These are phyloP conservation scores for Alternaria burnsii DNA, from an alignment of 2,329 filamentous ascomycete genomes.

Conservation along the genomic window DNA sequence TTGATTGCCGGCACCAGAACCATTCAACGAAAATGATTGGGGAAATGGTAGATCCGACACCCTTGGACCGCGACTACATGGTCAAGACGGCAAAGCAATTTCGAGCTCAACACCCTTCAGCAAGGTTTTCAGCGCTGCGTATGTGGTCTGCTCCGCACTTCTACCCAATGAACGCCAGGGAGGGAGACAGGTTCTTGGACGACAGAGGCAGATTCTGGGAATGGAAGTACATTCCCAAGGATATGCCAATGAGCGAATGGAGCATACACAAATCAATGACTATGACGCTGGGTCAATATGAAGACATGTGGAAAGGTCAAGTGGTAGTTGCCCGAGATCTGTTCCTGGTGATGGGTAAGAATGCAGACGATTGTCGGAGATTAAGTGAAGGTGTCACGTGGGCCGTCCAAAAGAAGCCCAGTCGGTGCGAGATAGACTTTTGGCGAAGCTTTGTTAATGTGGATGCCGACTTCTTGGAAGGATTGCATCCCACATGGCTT, in stretches of 20 bases:
- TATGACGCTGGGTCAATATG: conserved; percentile 41
- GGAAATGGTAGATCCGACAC: conserved; percentile 45
- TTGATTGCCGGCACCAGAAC: conserved; percentile 48
- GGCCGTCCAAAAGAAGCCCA: conserved; percentile 56
- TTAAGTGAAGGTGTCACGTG: conserved; percentile 54
- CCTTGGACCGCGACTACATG: conserved; percentile 44
- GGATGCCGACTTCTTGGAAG: conserved; percentile 55
- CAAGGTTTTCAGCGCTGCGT: conserved; percentile 56
- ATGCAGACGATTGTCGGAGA: conserved; percentile 53
- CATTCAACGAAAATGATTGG: conserved; percentile 27
- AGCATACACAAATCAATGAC: conserved; percentile 54
- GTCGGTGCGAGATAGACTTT: conserved; percentile 61
- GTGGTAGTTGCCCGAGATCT: conserved; percentile 55
- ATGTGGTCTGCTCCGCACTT: conserved; percentile 61
- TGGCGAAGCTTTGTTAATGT: conserved; percentile 63
- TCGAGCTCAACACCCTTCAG: conserved; percentile 26
- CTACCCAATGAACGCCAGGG: conserved; percentile 57
- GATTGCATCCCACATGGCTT: conserved; percentile 52
- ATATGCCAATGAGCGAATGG: conserved; percentile 56
- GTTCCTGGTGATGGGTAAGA: conserved; percentile 57
- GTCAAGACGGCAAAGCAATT: conserved; percentile 47
- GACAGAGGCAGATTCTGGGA: conserved; percentile 55
- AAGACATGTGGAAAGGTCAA: conserved; percentile 45
- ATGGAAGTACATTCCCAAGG: conserved; percentile 61
- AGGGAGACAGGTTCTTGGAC: conserved; percentile 56